Evolutionary conservation across 257 asterid genomes (phyloP), one percentile per base, ranked within the genome.

Genomic region (Scutellaria baicalensis): DNA sequence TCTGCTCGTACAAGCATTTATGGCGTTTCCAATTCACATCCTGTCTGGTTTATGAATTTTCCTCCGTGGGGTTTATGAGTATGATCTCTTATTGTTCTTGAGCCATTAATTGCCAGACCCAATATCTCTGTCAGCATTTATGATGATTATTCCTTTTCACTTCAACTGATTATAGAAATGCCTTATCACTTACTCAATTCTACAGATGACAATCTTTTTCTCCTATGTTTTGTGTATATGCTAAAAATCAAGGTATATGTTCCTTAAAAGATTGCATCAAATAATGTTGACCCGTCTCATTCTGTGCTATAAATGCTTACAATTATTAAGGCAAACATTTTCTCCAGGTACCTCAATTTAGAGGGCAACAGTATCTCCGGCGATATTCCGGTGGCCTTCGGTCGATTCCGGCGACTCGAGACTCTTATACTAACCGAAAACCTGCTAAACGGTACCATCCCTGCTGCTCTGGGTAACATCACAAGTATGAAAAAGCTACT

Each of bases 391-490:
- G 68, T 77, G 45, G 59, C 80, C 35, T 84, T 89, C 17, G 96
- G 94, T 18, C 58, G 44, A 33, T 92, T 89, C 82, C 77, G 57
- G 80, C 74, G 39, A 9, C 89, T 92, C 0, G 95, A 89, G 68
- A 45, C 51, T 38, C 86, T 92, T n/a, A 35, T 57, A 12, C 84
- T 92, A 43, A 33, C 79, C 1, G 85, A 75, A 14, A 92, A 92
- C 60, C 68, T 78, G 16, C 84, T 92, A 47, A 75, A 14, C 14
- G 91, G 88, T 42, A 71, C 83, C 23, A 69, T 92, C 42, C 89
- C 96, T 10, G 79, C 87, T 2, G 65, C 65, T 62, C 81, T 92
- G 33, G 98, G 95, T 16, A 84, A 85, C 74, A 75, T 88, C 68
- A 84, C 84, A 11, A 87, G 80, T 60, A 75, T 92, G 52, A 83